phyloP scores from a whole-genome alignment of 192 early-diverging fungal genomes.

The Coemansia aciculifera region DNA sequence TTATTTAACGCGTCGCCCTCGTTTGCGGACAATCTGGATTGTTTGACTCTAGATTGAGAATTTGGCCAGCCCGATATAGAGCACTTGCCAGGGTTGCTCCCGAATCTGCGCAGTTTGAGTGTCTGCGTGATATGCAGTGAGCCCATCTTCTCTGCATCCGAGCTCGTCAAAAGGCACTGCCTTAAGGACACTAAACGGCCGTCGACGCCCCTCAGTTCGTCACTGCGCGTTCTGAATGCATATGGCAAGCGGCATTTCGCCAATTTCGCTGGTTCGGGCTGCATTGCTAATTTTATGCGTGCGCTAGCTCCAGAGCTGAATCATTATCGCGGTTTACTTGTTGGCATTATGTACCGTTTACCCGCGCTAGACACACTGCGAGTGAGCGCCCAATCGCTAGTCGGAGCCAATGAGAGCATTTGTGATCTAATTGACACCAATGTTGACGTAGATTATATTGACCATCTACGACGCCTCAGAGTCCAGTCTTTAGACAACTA shows the following conservation, averaged over 20 bases:
- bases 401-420: not conserved
- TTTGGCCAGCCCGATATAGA: not conserved
- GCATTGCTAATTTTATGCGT: not conserved
- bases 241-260: not conserved
- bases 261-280: not conserved
- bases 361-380: not conserved
- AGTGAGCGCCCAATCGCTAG: not conserved
- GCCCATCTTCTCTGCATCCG: not conserved
- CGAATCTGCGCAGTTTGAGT: not conserved
- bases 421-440: not conserved
- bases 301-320: not conserved
- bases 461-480: not conserved
- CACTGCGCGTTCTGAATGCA: not conserved
- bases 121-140: not conserved
- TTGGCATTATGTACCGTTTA: not conserved
- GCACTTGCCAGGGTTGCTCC: not conserved
- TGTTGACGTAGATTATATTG: not conserved
- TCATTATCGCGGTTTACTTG: not conserved
- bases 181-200: not conserved
- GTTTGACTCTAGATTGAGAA: not conserved
- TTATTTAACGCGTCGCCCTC: not conserved
- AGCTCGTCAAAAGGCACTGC: not conserved
- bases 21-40: not conserved
- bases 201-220: not conserved
- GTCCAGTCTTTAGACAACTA: not conserved